Conservation (phyloP, 331 rosid genomes). For the Malus hybrid region DNA sequence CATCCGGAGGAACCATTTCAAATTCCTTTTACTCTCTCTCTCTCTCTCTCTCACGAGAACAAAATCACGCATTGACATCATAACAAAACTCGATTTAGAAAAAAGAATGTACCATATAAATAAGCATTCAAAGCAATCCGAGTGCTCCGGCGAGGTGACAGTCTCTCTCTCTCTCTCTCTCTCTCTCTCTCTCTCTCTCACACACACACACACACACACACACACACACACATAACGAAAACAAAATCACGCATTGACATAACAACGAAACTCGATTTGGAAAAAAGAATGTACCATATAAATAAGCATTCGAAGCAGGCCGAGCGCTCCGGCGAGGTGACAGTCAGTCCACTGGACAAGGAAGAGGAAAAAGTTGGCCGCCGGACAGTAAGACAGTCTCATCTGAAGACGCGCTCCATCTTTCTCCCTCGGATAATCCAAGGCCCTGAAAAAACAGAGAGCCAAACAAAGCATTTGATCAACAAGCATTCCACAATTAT, state of each 20-base stretch:
- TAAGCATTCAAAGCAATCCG: no score
- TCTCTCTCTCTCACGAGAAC: not conserved
- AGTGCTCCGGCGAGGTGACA: no score
- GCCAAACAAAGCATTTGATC: slow-evolving; percentile 7
- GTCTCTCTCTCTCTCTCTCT: no score
- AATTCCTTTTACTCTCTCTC: no score
- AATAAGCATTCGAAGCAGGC: slow-evolving; percentile 65
- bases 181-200: no score
- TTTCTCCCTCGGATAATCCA: slow-evolving; percentile 71
- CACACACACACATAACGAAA: no score
- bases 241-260: no score
- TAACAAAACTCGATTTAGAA: not conserved
- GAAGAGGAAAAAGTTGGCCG: slow-evolving; percentile 63
- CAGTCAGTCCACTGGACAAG: slow-evolving; percentile 90
- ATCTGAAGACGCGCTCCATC: slow-evolving; percentile 82
- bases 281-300: no score
- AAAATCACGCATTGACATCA: not conserved
- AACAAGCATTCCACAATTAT: slow-evolving; percentile 6
- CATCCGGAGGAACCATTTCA: not conserved
- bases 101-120: slow-evolving; percentile 51
- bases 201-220: no score
- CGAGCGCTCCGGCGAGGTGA: slow-evolving; percentile 74
- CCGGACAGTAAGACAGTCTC: slow-evolving; percentile 76
- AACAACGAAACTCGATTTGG: no score
- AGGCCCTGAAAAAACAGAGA: slow-evolving; percentile 40